Percentiles rank a stretch among this genome's conserved stretches.
Conservation (phyloP, 108 stramenopile genomes). For the Cyclostephanos tholiformis region DNA sequence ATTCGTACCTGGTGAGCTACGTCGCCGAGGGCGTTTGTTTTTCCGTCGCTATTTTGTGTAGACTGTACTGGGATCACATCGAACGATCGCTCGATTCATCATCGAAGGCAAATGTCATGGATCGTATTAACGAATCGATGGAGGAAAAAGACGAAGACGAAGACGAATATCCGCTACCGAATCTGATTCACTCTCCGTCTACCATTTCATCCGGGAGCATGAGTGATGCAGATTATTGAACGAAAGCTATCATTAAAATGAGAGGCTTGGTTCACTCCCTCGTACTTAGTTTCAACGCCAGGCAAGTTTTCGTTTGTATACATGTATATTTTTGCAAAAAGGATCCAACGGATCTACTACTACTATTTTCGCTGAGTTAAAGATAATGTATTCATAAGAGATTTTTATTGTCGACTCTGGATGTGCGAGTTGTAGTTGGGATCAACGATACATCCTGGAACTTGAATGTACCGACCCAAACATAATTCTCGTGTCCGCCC, state of each 20-base stretch:
- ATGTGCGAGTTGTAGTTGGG: neutral
- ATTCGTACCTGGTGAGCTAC: constrained; percentile 57
- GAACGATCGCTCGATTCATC: constrained; percentile 23
- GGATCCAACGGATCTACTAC: too few relatives aligned
- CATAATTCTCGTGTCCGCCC: neutral
- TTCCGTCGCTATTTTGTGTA: constrained; percentile 17
- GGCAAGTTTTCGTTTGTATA: too few relatives aligned
- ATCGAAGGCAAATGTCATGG: neutral
- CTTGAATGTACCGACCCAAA: neutral
- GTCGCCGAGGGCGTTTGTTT: constrained; percentile 51
- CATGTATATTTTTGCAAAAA: too few relatives aligned
- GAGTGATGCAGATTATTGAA: constrained; percentile 6
- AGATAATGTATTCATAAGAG: too few relatives aligned
- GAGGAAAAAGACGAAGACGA: neutral
- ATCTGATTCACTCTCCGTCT: neutral
- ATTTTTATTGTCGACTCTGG: too few relatives aligned
- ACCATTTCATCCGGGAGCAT: neutral
- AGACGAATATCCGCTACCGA: neutral
- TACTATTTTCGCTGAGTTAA: too few relatives aligned
- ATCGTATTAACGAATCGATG: neutral
- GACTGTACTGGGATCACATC: constrained; percentile 15
- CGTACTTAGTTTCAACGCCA: too few relatives aligned
- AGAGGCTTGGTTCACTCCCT: neutral
- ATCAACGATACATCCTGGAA: neutral
- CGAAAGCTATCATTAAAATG: neutral